Conservation (phyloP, 1,139 yeast genomes). For the Taphrina populina region DNA sequence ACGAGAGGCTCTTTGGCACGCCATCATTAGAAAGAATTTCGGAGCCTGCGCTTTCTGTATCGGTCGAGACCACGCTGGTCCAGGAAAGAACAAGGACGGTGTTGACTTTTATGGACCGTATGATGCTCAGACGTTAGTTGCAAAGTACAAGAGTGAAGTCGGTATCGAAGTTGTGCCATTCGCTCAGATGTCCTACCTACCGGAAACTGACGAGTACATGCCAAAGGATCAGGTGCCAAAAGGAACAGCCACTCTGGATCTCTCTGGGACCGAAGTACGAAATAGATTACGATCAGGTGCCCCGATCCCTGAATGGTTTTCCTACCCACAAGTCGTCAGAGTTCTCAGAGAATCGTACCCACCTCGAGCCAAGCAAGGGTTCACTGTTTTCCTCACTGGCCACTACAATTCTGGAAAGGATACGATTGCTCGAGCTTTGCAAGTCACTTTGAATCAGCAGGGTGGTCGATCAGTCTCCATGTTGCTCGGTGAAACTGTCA, state of each 20-base stretch:
- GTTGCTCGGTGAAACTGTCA: slow-evolving; percentile 55
- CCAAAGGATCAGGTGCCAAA: slow-evolving; percentile 89
- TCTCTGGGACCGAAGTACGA: slow-evolving; percentile 93
- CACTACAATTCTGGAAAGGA: slow-evolving; percentile 59
- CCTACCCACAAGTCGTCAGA: slow-evolving; percentile 92
- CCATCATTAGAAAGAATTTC: slow-evolving; percentile 90
- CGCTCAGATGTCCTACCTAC: slow-evolving; percentile 94
- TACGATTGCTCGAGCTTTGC: slow-evolving; percentile 76
- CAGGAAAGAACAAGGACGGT: slow-evolving; percentile 90
- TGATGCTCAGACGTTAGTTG: slow-evolving; percentile 90
- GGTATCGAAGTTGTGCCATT: slow-evolving; percentile 91
- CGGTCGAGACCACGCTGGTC: slow-evolving; percentile 98
- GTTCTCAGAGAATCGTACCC: slow-evolving; percentile 91
- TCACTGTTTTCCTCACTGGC: slow-evolving; percentile 65
- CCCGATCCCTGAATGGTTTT: slow-evolving; percentile 93
- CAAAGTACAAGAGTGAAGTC: slow-evolving; percentile 69
- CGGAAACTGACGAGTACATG: slow-evolving; percentile 91
- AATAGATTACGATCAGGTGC: slow-evolving; percentile 81
- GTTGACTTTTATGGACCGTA: slow-evolving; percentile 95
- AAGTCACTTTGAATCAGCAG: slow-evolving; percentile 85
- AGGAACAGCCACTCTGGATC: slow-evolving; percentile 79
- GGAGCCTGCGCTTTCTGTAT: slow-evolving; percentile 97
- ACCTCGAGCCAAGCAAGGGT: slow-evolving; percentile 86
- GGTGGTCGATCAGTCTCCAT: slow-evolving; percentile 84
- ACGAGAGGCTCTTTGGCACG: slow-evolving; percentile 98